phyloP scores from a whole-genome alignment of 768 basidiomycete species.

The Multifurca ochricompacta region DNA sequence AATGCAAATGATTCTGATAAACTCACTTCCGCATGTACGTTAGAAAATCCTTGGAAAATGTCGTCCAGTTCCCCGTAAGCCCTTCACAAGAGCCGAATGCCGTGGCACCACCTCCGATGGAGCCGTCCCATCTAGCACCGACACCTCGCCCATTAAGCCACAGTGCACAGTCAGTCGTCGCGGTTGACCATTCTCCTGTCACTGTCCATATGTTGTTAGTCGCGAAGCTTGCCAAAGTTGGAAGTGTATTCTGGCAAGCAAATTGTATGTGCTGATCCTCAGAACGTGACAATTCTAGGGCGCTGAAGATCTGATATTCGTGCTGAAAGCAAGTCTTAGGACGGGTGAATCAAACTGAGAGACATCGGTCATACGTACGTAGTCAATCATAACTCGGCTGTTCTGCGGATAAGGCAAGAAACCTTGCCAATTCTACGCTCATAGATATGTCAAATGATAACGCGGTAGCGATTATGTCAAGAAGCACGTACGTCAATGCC shows the following conservation, averaged over 20 bases:
- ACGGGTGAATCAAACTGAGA: not conserved
- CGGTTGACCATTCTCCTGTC: constrained; percentile 74
- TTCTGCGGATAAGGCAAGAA: constrained; percentile 48
- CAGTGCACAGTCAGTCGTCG: constrained; percentile 63
- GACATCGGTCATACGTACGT: constrained; percentile 35
- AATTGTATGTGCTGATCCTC: constrained; percentile 54
- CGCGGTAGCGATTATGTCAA: not conserved
- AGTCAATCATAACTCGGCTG: constrained; percentile 60
- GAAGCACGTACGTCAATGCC: constrained; percentile 40
- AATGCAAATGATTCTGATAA: not conserved
- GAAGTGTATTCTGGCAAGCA: constrained; percentile 43
- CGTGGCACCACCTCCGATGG: constrained; percentile 35
- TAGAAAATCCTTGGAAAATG: constrained; percentile 57
- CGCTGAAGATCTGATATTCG: constrained; percentile 68
- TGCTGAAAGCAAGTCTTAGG: constrained; percentile 34
- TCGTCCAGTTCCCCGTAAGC: constrained; percentile 50
- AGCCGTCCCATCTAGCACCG: constrained; percentile 65
- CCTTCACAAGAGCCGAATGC: constrained; percentile 55
- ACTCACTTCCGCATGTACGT: constrained; percentile 52
- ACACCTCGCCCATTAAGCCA: constrained; percentile 75
- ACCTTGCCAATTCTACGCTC: constrained; percentile 44
- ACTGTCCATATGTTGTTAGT: constrained; percentile 61
- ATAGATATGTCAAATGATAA: not conserved
- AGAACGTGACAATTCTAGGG: constrained; percentile 44
- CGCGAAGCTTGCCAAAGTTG: constrained; percentile 40